phyloP scores from a whole-genome alignment of 2,329 filamentous ascomycete species.

The Chrysoporthe austroafricana region DNA sequence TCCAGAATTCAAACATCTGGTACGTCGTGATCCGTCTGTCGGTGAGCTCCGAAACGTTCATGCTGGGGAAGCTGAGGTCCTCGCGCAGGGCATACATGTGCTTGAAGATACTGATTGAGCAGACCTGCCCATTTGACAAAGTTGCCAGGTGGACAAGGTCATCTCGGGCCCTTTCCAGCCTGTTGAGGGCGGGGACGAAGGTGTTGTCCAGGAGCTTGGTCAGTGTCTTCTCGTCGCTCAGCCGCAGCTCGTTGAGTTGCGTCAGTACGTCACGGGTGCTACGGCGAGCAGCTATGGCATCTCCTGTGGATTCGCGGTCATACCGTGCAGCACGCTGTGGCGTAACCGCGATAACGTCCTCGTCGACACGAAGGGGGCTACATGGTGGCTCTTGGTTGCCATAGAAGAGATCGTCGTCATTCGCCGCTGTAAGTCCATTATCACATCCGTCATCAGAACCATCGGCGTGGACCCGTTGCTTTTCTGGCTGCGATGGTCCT shows the following conservation, averaged over 20 bases:
- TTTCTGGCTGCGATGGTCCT: not conserved
- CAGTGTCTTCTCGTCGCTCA: not conserved
- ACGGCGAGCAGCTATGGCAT: not conserved
- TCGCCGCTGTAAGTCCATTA: not conserved
- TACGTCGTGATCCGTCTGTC: constrained; percentile 1
- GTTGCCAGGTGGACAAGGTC: constrained; percentile 3
- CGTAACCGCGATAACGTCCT: not conserved
- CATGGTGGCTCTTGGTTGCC: not conserved
- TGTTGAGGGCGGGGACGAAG: constrained; percentile 9
- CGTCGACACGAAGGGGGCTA: not conserved
- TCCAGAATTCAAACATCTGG: not conserved
- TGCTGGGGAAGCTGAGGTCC: constrained; percentile 2
- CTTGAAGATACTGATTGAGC: constrained; percentile 4
- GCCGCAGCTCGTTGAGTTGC: constrained; percentile 8
- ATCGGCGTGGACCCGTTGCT: not conserved
- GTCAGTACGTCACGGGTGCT: not conserved
- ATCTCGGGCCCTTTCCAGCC: not conserved
- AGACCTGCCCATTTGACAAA: not conserved
- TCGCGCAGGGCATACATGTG: constrained; percentile 6
- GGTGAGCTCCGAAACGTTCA: not conserved
- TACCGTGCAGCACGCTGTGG: not conserved
- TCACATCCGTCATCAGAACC: not conserved
- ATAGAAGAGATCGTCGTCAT: too few relatives aligned
- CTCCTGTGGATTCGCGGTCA: not conserved
- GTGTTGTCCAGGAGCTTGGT: constrained; percentile 1